Conservation (phyloP, 2,329 filamentous ascomycete genomes). For the Mariannaea elegans region DNA sequence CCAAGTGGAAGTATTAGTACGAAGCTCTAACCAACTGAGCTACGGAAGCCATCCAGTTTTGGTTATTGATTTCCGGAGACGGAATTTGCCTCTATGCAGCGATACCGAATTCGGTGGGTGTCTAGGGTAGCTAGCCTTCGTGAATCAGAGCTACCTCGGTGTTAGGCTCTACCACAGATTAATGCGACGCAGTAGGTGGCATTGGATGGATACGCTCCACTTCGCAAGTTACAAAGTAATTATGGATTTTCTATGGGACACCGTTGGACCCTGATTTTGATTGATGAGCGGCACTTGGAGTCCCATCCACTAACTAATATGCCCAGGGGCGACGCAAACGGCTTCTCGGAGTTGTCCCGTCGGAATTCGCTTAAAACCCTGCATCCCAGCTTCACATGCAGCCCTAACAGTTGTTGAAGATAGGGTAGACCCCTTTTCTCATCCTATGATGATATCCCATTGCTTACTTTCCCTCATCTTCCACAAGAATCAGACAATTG, state of each 20-base stretch:
- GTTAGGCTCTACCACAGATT: no score
- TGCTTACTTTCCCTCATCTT: background rate
- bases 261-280: no score
- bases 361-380: background rate
- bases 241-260: no score
- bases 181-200: no score
- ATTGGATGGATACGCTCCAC: no score
- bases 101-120: background rate
- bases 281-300: no score
- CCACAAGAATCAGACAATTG: background rate
- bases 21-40: slow-evolving; percentile 47
- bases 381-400: background rate
- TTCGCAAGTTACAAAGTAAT: no score
- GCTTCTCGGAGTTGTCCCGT: background rate
- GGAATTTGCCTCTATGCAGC: background rate
- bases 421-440: background rate
- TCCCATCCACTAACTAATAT: background rate
- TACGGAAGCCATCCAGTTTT: slow-evolving; percentile 42
- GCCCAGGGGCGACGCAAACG: background rate
- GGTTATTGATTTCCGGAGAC: background rate
- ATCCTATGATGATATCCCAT: background rate
- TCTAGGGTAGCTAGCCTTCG: background rate
- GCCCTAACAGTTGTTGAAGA: background rate
- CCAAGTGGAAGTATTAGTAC: slow-evolving; percentile 42
- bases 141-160: no score